Base-by-base conservation (phyloP, 129 eudicot species). In the Oenanthe sinensis region DNA sequence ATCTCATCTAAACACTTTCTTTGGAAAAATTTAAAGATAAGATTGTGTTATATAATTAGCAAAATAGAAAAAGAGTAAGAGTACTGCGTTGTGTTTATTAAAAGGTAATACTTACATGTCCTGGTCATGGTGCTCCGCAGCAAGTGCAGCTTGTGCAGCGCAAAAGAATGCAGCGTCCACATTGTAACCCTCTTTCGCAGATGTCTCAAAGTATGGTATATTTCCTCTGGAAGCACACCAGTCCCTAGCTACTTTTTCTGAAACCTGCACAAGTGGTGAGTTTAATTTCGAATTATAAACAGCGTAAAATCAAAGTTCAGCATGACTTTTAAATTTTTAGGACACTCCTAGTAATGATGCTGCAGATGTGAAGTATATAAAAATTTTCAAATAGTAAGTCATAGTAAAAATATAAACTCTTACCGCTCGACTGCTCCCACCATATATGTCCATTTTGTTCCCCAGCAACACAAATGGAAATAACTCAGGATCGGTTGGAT, bases 151-250 rank as follows among this genome's bases (percentile, higher is more conserved):
- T 80, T 86, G 81, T 0, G 98, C 98, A 52, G 79, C 84, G 69
- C 82, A 83, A 20, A 89, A 60, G 78, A 93, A 93, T 42, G 98
- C 92, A 63, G 50, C 88, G 22, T 93, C 93, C 0, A 93, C 95
- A 60, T 93, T 93, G 83, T 81, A 82, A 73, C 90, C 83, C 81
- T 93, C 97, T 78, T 93, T 93, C 3, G 98, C 98, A 0, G 98
- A 93, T 22, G 98, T 93, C 90, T 89, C 97, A 77, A 86, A 89
- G 81, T 93, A 91, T 30, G 97, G 97, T 85, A 92, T 92, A 77
- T 92, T 88, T 80, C 96, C 92, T 71, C 74, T 90, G 4, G 85
- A 72, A 54, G 86, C 84, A 79, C 98, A 94, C 98, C 98, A 94
- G 39, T 91, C 98, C 78, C 82, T 82, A 22, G 92, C 98, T 14